Evolutionary conservation across 208 protist species (phyloP).

Genomic region (Kentomonas sorsogonicus): DNA sequence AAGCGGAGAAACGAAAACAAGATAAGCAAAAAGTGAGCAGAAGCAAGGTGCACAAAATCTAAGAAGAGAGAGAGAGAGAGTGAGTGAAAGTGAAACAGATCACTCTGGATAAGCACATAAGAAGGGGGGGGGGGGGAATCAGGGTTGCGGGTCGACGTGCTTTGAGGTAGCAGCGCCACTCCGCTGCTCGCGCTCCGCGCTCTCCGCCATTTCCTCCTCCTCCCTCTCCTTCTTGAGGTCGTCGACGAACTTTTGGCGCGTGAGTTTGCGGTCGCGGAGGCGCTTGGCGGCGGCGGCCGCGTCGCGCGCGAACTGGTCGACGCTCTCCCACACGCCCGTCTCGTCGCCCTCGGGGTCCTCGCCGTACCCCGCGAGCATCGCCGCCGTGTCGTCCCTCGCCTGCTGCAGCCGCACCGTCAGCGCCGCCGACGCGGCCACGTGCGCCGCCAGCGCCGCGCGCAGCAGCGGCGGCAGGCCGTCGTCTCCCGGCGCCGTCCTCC

Average conservation of each 20-base stretch:
- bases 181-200: too few species aligned
- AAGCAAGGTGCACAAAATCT: too few species aligned
- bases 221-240: constrained; percentile 4
- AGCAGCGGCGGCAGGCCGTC: constrained; percentile 46
- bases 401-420: constrained; percentile 58
- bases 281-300: constrained; percentile 34
- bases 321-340: constrained; percentile 48
- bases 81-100: background rate
- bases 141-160: background rate
- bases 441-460: constrained; percentile 15
- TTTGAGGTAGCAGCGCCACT: too few species aligned
- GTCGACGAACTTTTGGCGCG: constrained; percentile 17
- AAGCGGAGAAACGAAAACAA: background rate
- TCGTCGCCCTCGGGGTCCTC: constrained; percentile 63
- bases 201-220: background rate
- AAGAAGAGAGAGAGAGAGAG: background rate
- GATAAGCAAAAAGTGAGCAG: background rate
- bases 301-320: constrained; percentile 50
- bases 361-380: constrained; percentile 67
- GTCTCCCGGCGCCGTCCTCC: too few species aligned
- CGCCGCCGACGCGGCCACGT: constrained; percentile 34
- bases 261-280: constrained; percentile 18
- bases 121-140: too few species aligned
- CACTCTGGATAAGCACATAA: background rate
- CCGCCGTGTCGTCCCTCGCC: constrained; percentile 54